Evolutionary conservation across 2,329 filamentous ascomycete species (phyloP), one percentile per base, ranked within the genome.

Genomic region (Boeremia lycopersici): DNA sequence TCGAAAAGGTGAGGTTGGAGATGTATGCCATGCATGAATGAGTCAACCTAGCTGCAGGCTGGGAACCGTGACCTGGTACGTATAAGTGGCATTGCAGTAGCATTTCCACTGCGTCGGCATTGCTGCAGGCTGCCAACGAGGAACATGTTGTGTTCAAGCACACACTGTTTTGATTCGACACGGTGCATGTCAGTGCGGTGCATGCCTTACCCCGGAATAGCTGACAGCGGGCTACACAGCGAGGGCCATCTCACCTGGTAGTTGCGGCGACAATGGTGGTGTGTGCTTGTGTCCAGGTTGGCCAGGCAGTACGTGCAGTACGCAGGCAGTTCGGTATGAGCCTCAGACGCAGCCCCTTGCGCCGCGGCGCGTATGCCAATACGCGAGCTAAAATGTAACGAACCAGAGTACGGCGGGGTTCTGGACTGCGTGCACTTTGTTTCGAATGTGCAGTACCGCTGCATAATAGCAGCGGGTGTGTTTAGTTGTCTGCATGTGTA

Each of bases 401-500:
- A 40, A 12, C 8, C 34, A 49, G 39, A 46, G 34, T 41, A 34
- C 35, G 45, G 30, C 44, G 48, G 25, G 30, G 47, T 47, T 48
- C 51, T 49, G 34, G 46, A 36, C 28, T 42, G 38, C 23, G 26
- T 26, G 47, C 30, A 52, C 36, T 33, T 34, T 49, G 43, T 7
- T 12, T 25, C 11, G 29, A 43, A 47, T 33, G 12, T 33, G n/a
- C 30, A 44, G 39, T 47, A 53, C 41, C 26, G 49, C 43, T 52
- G 47, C 43, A 49, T 62, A 61, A 63, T 46, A 54, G 56, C 58
- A 56, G 56, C 56, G 60, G 61, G 56, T 53, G 52, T 41, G 39
- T 43, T 59, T 61, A 58, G 59, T 56, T 55, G 54, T 43, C 7
- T 40, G 61, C 44, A 35, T 61, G 54, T 61, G 60, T 65, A 63